A percentile compares a stretch with the other conserved stretches of the same genome.
Conservation (phyloP, 73 alveolate genomes). For the Paramecium primaurelia region DNA sequence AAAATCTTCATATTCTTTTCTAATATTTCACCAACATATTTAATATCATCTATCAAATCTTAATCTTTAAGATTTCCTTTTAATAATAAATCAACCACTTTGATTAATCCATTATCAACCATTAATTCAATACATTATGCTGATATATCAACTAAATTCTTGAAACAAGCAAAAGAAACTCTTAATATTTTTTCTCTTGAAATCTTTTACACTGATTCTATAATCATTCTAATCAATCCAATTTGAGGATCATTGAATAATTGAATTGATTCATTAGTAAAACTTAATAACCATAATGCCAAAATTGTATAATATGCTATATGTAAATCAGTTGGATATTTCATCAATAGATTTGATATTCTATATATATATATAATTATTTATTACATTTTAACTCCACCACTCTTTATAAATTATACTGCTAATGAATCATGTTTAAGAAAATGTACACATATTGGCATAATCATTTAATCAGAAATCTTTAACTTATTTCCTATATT, state of each 20-base stretch:
- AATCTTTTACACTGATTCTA: conserved; percentile 59
- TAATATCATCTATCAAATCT: conserved; percentile 55
- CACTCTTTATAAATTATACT: background rate
- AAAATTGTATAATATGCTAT: conserved; percentile 50
- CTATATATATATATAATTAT: background rate
- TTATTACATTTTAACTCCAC: background rate
- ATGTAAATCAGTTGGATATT: conserved; percentile 52
- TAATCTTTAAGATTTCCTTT: conserved; percentile 55
- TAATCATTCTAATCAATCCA: conserved; percentile 44
- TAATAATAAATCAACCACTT: conserved; percentile 50
- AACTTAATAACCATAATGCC: conserved; percentile 49
- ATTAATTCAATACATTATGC: conserved; percentile 49
- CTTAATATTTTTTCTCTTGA: conserved; percentile 58
- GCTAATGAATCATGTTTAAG: conserved; percentile 29
- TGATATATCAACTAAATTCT: conserved; percentile 1
- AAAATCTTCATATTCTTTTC: conserved; percentile 58
- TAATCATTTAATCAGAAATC: conserved; percentile 15
- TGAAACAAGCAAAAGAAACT: conserved; percentile 61
- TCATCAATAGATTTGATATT: background rate
- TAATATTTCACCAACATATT: conserved; percentile 56
- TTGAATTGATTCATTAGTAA: conserved; percentile 14
- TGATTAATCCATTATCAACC: conserved; percentile 54
- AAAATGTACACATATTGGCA: conserved; percentile 45
- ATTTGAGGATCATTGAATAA: conserved; percentile 36
- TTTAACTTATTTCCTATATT: background rate